These are phyloP conservation scores for Rhynchospora pubera DNA, from an alignment of 176 grass and related monocot species.

Conservation along the genomic window DNA sequence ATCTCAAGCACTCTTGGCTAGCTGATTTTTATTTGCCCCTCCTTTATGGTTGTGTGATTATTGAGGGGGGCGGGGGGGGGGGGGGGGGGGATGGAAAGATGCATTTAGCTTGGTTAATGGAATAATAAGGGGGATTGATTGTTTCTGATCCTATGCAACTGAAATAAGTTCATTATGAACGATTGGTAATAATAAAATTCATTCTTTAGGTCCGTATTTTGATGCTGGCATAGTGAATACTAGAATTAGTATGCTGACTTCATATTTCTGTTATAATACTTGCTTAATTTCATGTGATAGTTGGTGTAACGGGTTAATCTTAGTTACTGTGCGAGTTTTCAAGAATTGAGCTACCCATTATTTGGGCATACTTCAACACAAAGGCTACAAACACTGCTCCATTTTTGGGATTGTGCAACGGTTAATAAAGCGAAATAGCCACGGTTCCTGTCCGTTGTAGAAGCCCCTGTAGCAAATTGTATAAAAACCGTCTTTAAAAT, in stretches of 20 bases:
- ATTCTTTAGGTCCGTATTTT: neutral
- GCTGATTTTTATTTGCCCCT: neutral
- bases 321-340: neutral
- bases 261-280: neutral
- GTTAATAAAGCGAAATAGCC: too few species aligned
- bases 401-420: too few species aligned
- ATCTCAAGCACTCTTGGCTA: constrained; percentile 44
- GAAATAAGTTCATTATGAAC: neutral
- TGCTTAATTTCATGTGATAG: neutral
- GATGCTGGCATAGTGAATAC: neutral
- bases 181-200: neutral
- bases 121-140: neutral
- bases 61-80: too few species aligned
- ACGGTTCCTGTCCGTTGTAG: too few species aligned
- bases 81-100: too few species aligned
- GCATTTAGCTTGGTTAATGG: too few species aligned
- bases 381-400: neutral
- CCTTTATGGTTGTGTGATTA: neutral
- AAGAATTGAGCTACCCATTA: neutral
- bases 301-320: neutral
- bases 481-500: too few species aligned
- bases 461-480: too few species aligned
- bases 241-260: neutral
- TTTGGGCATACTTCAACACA: too few species aligned
- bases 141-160: neutral